Base-by-base conservation (phyloP, 805 yeast species). In the Priceomyces medius region DNA sequence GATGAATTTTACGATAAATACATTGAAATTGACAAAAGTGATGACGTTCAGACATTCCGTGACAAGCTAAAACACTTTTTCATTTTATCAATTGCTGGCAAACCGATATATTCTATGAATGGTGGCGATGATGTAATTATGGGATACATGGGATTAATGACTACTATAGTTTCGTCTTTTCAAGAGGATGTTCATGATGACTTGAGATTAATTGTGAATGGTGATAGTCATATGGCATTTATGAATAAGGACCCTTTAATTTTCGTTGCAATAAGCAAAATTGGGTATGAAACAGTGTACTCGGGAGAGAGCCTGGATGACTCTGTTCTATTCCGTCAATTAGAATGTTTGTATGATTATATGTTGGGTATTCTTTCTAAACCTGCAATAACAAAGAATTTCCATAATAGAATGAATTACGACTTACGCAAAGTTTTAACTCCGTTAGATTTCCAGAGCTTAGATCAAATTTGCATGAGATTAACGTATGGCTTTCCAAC, bases 341-440 rank as follows among this genome's bases (percentile, higher is more conserved):
- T 91, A 36, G 83, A 80, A 38, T 73, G 84, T 16, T 53, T 91
- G 12, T 83, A 90, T 63, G 80, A 87, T 36, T 91, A 86, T 58
- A 58, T 91, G 4, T 58, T 91, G n/a, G 80, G 95, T 0, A 85
- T 93, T 0, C 64, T 93, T 29, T 85, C 95, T n/a, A 81, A 84
- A 55, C 84, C 88, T 1, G 86, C 85, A 47, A 79, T 91, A 28
- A 68, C 76, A 7, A 79, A 80, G 47, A 80, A 84, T 26, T 90
- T 86, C 57, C 68, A 73, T 38, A 76, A 79, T 46, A 70, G 95
- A 42, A 83, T 85, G 54, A 88, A 88, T 53, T 88, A 85, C 53
- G 98, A 91, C 54, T 64, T 91, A 28, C 68, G 97, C 17, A 83
- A 81, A 43, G 73, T 85, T 20, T 68, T 90, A 19, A 88, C 88